Base-by-base conservation (phyloP, 1,139 yeast genomes). In the Blastobotrys malaysiensis region DNA sequence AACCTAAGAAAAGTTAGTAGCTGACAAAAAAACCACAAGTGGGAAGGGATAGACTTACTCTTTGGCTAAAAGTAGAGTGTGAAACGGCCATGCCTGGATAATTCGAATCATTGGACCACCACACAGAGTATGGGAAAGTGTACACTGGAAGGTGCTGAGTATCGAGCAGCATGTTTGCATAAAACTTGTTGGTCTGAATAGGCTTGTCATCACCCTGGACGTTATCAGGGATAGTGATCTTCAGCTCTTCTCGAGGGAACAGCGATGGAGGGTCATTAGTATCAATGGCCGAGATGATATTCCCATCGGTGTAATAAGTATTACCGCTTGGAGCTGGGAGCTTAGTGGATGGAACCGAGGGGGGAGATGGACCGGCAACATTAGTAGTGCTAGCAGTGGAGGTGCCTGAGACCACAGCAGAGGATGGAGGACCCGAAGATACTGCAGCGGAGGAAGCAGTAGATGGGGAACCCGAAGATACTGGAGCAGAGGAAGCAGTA, bases 181-280 rank as follows among this genome's bases (percentile, higher is more conserved):
- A 85, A 70, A 85, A 86, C 68, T 85, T 86, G 75, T 86, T 86
- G 44, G 93, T 86, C 62, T 82, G 79, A 57, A 77, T 67, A 1
- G 70, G 71, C 7, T 50, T 58, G 51, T 70, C 76, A 54, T 71
- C 67, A 59, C 74, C 74, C 56, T 72, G 71, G 46, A 80, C 82
- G 46, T 82, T 81, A 2, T 61, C 61, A 26, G 84, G 82, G 51
- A 82, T 67, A 0, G 65, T 61, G 57, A 82, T 69, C 5, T 46
- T 45, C 54, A 81, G 73, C 19, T 68, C 73, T 50, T 75, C 70
- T 57, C 78, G 71, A 7, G 76, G 60, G 70, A 85, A 83, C 45
- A 80, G 73, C 0, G 73, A 60, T 13, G 76, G 74, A 24, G 88
- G 88, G 5, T 72, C 73, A 18, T 65, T 67, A 1, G 79, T 79